Evolutionary conservation across 305 asterid species (phyloP).

Genomic region (Fraxinus angustifolia): DNA sequence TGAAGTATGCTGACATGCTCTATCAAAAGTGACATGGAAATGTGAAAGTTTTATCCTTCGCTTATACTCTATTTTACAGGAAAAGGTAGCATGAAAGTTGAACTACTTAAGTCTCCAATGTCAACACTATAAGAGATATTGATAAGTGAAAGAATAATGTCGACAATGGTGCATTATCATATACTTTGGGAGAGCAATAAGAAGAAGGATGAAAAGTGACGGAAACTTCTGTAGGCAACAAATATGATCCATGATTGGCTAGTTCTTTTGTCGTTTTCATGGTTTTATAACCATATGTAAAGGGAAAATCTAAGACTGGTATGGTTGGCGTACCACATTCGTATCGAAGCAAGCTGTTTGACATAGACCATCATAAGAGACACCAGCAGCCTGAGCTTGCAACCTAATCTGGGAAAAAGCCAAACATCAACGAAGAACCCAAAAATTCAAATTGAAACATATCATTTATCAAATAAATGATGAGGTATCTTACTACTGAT

Average conservation of each 20-base stretch:
- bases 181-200: not conserved
- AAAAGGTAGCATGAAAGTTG: not conserved
- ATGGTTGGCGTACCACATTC: slow-evolving; percentile 35
- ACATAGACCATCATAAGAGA: slow-evolving; percentile 43
- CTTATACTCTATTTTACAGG: not conserved
- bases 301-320: not conserved
- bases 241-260: not conserved
- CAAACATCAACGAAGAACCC: slow-evolving; percentile 16
- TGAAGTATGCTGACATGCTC: not conserved
- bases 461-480: not conserved
- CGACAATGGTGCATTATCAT: not conserved
- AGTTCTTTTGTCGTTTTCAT: not conserved
- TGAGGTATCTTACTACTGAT: not conserved
- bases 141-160: not conserved
- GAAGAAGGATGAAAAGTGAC: not conserved
- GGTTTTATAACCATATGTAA: slow-evolving; percentile 2
- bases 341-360: slow-evolving; percentile 35
- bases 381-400: slow-evolving; percentile 96
- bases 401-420: slow-evolving; percentile 66
- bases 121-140: not conserved
- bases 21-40: not conserved
- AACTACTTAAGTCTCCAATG: not conserved
- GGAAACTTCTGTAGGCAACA: not conserved
- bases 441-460: not conserved
- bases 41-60: not conserved